These are phyloP conservation scores for Lactifluus echinatus DNA, from an alignment of 768 basidiomycete genomes.

Conservation along the genomic window DNA sequence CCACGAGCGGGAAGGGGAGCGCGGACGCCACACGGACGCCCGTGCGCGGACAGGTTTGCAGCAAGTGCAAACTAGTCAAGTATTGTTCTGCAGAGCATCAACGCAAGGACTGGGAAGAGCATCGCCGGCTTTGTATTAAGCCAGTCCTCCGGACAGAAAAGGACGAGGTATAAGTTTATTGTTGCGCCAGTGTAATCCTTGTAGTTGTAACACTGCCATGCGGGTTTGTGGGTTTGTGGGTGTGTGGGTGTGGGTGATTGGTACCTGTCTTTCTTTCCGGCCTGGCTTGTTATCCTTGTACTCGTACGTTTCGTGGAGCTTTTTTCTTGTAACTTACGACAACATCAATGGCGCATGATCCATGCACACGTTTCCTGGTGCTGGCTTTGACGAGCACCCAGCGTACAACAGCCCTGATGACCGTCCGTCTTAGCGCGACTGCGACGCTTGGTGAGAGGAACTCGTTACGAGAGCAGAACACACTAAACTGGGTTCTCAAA, in stretches of 20 bases:
- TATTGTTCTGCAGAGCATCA: conserved; percentile 73
- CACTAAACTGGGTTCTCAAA: background rate
- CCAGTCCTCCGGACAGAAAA: conserved; percentile 19
- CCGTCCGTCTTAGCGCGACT: no score
- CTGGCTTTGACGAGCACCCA: no score
- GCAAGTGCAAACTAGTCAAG: conserved; percentile 70
- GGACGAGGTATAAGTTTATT: background rate
- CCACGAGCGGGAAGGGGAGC: conserved; percentile 19
- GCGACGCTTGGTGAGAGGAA: background rate
- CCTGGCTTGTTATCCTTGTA: background rate
- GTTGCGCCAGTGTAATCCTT: background rate
- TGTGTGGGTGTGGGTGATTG: background rate
- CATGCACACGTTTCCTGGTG: background rate
- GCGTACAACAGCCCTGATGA: no score
- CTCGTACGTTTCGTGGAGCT: background rate
- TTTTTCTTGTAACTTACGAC: background rate
- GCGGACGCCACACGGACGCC: conserved; percentile 6
- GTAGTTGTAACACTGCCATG: background rate
- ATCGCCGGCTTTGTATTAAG: conserved; percentile 56
- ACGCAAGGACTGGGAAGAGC: conserved; percentile 71
- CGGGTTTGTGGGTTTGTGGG: background rate
- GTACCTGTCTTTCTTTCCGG: background rate
- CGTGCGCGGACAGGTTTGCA: conserved; percentile 50
- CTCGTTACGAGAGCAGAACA: no score
- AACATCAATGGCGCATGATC: background rate